These are phyloP conservation scores for Botryotinia globosa DNA, from an alignment of 2,329 filamentous ascomycete genomes.

Conservation along the genomic window DNA sequence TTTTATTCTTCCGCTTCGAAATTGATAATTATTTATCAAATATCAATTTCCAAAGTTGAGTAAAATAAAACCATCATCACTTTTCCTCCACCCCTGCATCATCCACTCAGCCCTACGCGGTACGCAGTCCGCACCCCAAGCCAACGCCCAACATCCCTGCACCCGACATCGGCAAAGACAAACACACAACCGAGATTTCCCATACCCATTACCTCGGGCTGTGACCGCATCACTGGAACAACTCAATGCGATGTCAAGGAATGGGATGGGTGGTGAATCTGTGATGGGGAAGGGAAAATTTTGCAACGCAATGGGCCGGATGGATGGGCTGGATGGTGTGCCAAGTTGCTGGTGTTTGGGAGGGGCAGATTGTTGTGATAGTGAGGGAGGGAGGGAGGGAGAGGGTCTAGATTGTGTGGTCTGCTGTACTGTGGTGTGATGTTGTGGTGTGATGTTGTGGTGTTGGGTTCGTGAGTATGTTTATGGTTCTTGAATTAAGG, in stretches of 20 bases:
- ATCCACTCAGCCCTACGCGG: not conserved
- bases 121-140: not conserved
- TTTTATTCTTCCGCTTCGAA: too few relatives aligned
- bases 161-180: not conserved
- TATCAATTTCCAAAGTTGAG: too few relatives aligned
- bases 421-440: not conserved
- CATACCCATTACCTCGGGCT: not conserved
- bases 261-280: not conserved
- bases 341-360: not conserved
- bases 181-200: not conserved
- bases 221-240: not conserved
- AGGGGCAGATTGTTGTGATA: not conserved
- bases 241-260: not conserved
- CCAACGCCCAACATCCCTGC: not conserved
- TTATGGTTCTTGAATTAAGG: not conserved
- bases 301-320: not conserved
- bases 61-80: too few relatives aligned
- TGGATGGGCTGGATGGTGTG: not conserved
- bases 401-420: not conserved
- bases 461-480: not conserved
- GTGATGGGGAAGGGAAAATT: not conserved
- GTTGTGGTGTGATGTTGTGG: not conserved
- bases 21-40: too few relatives aligned
- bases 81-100: too few relatives aligned
- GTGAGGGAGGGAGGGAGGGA: not conserved